Percentiles rank a stretch among this genome's conserved stretches.
These are phyloP conservation scores for Ceriops zippeliana DNA, from an alignment of 345 rosid genomes.

Conservation along the genomic window DNA sequence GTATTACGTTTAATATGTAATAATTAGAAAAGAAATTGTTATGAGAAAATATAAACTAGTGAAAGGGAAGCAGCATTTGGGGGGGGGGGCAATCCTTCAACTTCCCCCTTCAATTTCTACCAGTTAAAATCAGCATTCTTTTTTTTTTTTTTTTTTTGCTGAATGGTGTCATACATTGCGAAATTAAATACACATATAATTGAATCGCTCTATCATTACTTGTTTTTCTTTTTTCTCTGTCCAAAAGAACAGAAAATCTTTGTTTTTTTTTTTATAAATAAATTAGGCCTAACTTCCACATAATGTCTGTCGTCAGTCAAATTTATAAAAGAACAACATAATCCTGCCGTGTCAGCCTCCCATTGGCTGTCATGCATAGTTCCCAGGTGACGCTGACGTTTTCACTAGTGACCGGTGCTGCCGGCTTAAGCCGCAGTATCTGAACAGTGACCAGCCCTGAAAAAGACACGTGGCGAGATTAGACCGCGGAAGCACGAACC, in stretches of 20 bases:
- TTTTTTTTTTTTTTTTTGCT: no score
- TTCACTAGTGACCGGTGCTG: background rate
- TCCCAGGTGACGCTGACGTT: conserved; percentile 12
- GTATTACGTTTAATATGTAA: no score
- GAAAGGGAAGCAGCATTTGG: no score
- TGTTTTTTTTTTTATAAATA: background rate
- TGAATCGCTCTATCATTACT: background rate
- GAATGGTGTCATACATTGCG: no score
- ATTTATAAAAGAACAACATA: background rate
- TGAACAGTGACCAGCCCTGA: conserved; percentile 13
- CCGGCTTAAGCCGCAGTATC: conserved; percentile 8
- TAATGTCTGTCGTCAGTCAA: background rate
- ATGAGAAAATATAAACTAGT: no score
- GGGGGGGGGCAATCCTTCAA: no score
- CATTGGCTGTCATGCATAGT: background rate
- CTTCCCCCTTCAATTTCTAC: no score
- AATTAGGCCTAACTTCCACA: background rate
- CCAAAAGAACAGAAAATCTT: background rate
- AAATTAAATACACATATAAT: no score
- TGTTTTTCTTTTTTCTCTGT: background rate
- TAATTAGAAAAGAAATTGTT: no score
- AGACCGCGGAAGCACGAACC: conserved; percentile 20
- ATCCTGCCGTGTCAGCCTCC: background rate
- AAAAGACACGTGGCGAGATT: conserved; percentile 21
- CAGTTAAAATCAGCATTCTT: no score